Evolutionary conservation across 2,329 filamentous ascomycete species (phyloP), one percentile per base, ranked within the genome.

Genomic region (Hansfordia pulvinata): DNA sequence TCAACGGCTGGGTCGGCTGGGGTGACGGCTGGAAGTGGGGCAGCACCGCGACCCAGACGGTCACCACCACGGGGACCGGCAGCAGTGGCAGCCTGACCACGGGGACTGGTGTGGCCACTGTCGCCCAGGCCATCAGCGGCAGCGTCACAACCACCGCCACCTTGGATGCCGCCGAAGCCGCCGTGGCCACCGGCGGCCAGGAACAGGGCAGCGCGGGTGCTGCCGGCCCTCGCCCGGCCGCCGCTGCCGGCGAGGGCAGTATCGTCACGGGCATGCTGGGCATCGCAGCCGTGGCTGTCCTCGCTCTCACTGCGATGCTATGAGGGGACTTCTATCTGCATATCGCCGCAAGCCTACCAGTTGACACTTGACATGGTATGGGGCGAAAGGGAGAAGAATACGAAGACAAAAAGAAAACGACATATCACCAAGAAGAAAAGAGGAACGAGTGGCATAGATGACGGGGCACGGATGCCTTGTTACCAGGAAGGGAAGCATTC

Each of bases 1-100:
- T 50, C 38, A 47, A 52, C 17, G 49, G 51, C 17, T 57, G 50
- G 42, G 49, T 50, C 14, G 49, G 48, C 34, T 58, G 56, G 54
- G 53, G 54, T 21, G 28, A 35, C 8, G 56, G 53, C 26, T 60
- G 56, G 56, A 44, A 37, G 20, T 54, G 49, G 48, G 45, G 37
- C 2, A 33, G 49, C 8, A 54, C 53, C 6, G 36, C 44, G 15
- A 57, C 53, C 3, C 27, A 38, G 30, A 49, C 36, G 16, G 41
- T 56, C 22, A 55, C 52, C 3, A 38, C 43, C 18, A 53, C 52
- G 10, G 47, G 41, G 7, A 48, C 38, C 3, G 39, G 43, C 19
- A n/a, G 27, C 8, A 29, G 36, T 15, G 47, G 50, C 28, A 33
- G 36, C 6, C 38, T 45, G 29, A 43, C 39, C 5, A 47, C 47